Evolutionary conservation across 345 rosid genomes (phyloP), one percentile per base, ranked within the genome.

Genomic region (Zanthoxylum bungeanum): DNA sequence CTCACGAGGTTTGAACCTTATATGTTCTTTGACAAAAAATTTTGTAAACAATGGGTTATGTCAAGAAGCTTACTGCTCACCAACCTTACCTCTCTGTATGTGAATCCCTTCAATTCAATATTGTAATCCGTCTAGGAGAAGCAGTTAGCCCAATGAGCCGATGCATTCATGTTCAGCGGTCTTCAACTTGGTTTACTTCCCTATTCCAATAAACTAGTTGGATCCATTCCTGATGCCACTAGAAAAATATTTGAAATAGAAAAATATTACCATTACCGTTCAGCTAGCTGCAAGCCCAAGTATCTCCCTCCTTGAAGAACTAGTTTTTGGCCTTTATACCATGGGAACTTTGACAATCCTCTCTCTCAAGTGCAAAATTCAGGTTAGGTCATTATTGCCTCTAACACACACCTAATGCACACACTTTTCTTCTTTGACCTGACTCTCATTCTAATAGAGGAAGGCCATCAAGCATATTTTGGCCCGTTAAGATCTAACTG

Each of bases 91-190:
- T 80, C 22, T 51, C 81, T 28, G 68, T 81, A n/a, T 60, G 70
- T 34, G 84, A 81, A 66, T 77, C 84, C 50, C 79, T 77, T 67
- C 81, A 75, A 47, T 81, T 81, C 77, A 75, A 77, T 72, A 77
- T 79, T 17, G 77, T 75, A 58, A 79, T 77, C 44, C 73, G 67
- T 42, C 77, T 77, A 12, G 77, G 77, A 59, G 36, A 72, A 64
- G 59, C 52, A 19, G 58, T 75, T 33, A 68, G 57, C 60, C 39
- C 73, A 7, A 39, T 24, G 25, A 53, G 24, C 50, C 47, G 17
- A 22, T 24, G 16, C 42, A 77, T 75, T 69, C 81, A 77, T 74
- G 81, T 77, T 40, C 79, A 81, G 67, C 50, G 74, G 56, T 72
- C 72, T 42, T 79, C 79, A 77, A 69, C 79, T 72, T 21, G 77